phyloP scores from a whole-genome alignment of 176 grass and related monocot species.

The bread wheat (Triticum aestivum) region DNA sequence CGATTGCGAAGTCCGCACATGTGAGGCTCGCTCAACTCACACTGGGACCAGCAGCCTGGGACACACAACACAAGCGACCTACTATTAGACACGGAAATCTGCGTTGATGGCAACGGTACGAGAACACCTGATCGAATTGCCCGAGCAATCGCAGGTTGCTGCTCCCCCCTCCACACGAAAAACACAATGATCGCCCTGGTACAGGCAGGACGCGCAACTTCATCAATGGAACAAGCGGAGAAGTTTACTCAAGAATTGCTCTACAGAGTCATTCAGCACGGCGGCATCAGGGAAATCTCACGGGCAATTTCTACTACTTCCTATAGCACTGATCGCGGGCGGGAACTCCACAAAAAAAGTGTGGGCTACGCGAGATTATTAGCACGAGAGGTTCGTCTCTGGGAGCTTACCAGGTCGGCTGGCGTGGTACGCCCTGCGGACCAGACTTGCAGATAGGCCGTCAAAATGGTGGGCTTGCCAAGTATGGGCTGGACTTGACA shows the following conservation, averaged over 20 bases:
- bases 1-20: slow-evolving; percentile 25
- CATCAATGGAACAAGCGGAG: not conserved
- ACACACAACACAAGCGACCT: slow-evolving; percentile 6
- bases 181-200: slow-evolving; percentile 30
- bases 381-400: not conserved
- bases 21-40: not conserved
- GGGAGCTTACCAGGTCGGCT: not conserved
- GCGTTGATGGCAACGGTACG: slow-evolving; percentile 10
- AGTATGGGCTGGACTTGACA: not conserved
- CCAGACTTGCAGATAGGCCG: not conserved
- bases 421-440: not conserved
- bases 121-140: slow-evolving; percentile 12
- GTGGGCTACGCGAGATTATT: not conserved
- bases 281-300: slow-evolving; percentile 7
- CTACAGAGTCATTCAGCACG: not conserved
- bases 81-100: slow-evolving; percentile 27
- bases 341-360: not conserved
- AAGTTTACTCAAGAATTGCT: not conserved
- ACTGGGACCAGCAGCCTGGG: slow-evolving; percentile 25
- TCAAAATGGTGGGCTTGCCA: not conserved
- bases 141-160: slow-evolving; percentile 13
- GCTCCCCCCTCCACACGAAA: not conserved
- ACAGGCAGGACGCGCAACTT: not conserved
- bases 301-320: not conserved
- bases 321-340: not conserved